Conservation (phyloP, 1,139 yeast genomes). For the Protomyces inouyei region DNA sequence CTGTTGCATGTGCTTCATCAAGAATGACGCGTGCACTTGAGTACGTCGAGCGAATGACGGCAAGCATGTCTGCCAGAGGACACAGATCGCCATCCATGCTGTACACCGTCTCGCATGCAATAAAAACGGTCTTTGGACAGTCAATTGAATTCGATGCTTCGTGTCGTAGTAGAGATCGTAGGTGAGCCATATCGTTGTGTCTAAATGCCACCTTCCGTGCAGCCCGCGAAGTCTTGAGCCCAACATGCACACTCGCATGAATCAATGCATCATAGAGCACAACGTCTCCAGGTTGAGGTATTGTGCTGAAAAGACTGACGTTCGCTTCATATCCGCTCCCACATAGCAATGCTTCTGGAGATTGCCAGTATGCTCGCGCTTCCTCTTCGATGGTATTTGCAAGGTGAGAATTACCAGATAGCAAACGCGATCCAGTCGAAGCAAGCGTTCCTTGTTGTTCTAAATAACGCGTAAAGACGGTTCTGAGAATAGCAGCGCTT, state of each 20-base stretch:
- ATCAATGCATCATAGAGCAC: constrained; percentile 37
- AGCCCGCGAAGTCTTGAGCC: constrained; percentile 35
- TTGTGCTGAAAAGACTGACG: constrained; percentile 34
- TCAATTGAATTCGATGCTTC: not conserved
- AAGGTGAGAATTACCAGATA: constrained; percentile 36
- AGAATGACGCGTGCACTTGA: constrained; percentile 34
- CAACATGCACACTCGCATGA: constrained; percentile 38
- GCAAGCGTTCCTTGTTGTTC: constrained; percentile 30
- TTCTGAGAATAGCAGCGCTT: not conserved
- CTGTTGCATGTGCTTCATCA: constrained; percentile 39
- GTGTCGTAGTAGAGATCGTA: constrained; percentile 8
- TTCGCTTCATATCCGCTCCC: constrained; percentile 38
- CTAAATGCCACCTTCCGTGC: constrained; percentile 27
- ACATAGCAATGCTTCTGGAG: constrained; percentile 35
- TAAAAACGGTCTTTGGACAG: constrained; percentile 32
- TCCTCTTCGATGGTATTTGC: constrained; percentile 33
- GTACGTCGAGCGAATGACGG: constrained; percentile 25
- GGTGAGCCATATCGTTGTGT: constrained; percentile 33
- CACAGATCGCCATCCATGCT: constrained; percentile 39
- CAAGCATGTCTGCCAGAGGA: constrained; percentile 33
- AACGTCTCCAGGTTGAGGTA: constrained; percentile 36
- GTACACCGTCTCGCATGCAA: constrained; percentile 37
- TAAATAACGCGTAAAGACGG: not conserved
- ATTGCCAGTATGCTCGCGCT: constrained; percentile 34
- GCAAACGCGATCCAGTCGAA: constrained; percentile 37